Evolutionary conservation across 345 rosid genomes (phyloP), one percentile per base, ranked within the genome.

Genomic region (Arabidopsis suecica): DNA sequence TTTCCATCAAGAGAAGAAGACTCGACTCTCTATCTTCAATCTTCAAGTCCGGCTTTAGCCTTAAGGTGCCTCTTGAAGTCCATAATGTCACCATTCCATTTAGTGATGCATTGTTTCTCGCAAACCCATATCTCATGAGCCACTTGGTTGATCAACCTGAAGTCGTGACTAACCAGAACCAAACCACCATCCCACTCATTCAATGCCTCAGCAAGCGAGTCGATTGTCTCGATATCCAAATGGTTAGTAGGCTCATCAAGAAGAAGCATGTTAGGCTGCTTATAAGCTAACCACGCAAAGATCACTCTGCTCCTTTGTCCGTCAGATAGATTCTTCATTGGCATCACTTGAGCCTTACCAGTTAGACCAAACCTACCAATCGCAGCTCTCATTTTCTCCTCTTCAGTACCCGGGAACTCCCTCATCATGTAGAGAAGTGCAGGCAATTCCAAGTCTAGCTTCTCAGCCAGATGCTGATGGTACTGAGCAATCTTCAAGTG

Each of bases 241-340:
- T 96, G 99, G 72, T 96, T 93, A 0, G 99, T 96, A 0, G 99
- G 99, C 77, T 96, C 99, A 66, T 96, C 99, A 81, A 96, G 71
- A 20, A 96, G 82, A 68, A 96, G 88, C 87, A 96, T 51, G 42
- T 96, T 96, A 9, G 99, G 99, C 76, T 96, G 98, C 87, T 97
- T 86, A 16, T 37, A 96, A 9, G 99, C 99, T 56, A 96, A 66
- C 98, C 98, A 93, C 7, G 98, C 98, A 76, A 96, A 96, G 28
- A 96, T 88, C 69, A 96, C 99, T 50, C 99, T 77, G 79, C 98
- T 93, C 86, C 85, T 91, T 64, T 93, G 98, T 58, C 99, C 99
- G 68, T 96, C 99, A 1, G 99, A 96, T n/a, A 96, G 79, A 71
- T 96, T 88, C 84, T 82, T 91, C 98, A 96, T 93, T 3, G 97